Evolutionary conservation across 2,329 filamentous ascomycete genomes (phyloP), one percentile per base, ranked within the genome.

Genomic region (Zasmidium cellare): DNA sequence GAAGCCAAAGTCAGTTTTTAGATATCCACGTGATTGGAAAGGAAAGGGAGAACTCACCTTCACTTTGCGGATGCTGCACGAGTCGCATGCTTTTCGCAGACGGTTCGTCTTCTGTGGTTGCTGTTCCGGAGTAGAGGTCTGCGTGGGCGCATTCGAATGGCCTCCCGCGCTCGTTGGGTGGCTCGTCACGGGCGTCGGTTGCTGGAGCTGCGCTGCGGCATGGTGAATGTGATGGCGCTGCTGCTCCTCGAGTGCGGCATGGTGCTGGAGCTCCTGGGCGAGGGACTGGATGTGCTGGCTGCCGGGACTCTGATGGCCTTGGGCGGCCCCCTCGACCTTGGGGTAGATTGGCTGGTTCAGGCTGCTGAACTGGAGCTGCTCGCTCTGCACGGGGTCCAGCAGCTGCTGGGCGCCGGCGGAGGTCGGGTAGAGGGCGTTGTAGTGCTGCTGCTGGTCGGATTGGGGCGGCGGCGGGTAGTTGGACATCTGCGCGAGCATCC

Each of bases 71-170:
- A 75, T 73, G 50, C 71, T 74, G 60, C 73, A 75, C 12, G 72
- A 74, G 57, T 75, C 73, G 59, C 73, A 75, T 46, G 73, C 73
- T 58, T 75, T 75, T n/a, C 73, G 68, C n/a, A 75, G 56, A 28
- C 73, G 69, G 58, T 74, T 74, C 24, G 68, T 67, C 64, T 74
- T 75, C 41, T 69, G 62, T 41, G 65, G 62, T 46, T 64, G 62
- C 23, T 68, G 65, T 44, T 66, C 64, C n/a, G 62, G 60, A n/a
- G 56, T 65, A 19, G 56, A 54, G 19, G 55, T 64, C 57, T 63
- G 63, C 31, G 59, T 64, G 9, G 61, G 61, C 18, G 61, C 59
- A 38, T 66, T 67, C 23, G 57, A 61, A 25, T 64, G 59, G 23
- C 67, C 55, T 52, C 64, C 51, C 14, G 62, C 55, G 54, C 64